phyloP scores from a whole-genome alignment of 108 stramenopile genomes.

The Nitzschia putrida region DNA sequence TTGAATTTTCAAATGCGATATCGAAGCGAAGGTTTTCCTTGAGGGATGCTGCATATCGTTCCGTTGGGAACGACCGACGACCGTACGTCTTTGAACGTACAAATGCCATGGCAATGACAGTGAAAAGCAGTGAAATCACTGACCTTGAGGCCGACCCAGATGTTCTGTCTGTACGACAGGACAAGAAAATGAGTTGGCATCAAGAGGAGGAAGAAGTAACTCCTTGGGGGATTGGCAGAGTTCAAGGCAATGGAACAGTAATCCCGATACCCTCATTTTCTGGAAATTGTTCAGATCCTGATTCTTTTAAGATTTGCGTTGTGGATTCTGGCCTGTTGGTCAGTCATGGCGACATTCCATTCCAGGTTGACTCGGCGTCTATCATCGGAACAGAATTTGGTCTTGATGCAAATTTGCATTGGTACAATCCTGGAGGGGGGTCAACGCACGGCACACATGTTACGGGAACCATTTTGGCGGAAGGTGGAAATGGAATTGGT shows the following conservation, averaged over 20 bases:
- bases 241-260: slow-evolving; percentile 11
- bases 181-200: neutral
- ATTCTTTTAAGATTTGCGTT: slow-evolving; percentile 49
- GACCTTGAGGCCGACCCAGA: slow-evolving; percentile 5
- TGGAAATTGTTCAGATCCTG: slow-evolving; percentile 2
- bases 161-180: neutral
- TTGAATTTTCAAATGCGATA: neutral
- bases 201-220: slow-evolving; percentile 3
- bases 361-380: neutral
- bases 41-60: neutral
- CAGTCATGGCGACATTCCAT: slow-evolving; percentile 47
- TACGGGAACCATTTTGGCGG: slow-evolving; percentile 60
- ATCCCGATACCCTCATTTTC: slow-evolving; percentile 6
- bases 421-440: slow-evolving; percentile 6
- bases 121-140: neutral
- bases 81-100: neutral
- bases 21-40: neutral
- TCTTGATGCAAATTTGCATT: neutral
- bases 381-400: slow-evolving; percentile 14
- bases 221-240: slow-evolving; percentile 23
- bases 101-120: slow-evolving; percentile 10
- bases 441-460: slow-evolving; percentile 42
- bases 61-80: neutral
- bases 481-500: slow-evolving; percentile 47
- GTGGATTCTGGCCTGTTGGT: slow-evolving; percentile 57